phyloP scores from a whole-genome alignment of 192 early-diverging fungal genomes.

The Coemansia sp. region DNA sequence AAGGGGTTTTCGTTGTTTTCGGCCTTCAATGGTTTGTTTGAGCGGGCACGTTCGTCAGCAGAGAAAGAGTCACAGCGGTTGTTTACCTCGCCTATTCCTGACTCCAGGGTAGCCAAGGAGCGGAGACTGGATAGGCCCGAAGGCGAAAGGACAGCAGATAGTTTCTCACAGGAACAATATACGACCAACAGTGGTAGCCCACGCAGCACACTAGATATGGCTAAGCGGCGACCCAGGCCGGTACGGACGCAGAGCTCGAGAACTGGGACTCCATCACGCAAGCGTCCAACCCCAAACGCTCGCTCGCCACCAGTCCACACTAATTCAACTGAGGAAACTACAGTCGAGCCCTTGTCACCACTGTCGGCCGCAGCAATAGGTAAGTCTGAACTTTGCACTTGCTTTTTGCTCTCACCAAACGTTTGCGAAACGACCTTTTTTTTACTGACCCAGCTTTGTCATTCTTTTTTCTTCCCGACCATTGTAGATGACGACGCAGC shows the following conservation, averaged over 20 bases:
- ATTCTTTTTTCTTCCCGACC: neutral
- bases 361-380: neutral
- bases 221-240: slow-evolving; percentile 5
- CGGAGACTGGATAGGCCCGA: slow-evolving; percentile 5
- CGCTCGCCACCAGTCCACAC: neutral
- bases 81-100: slow-evolving; percentile 20
- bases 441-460: neutral
- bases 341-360: neutral
- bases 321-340: neutral
- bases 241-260: neutral
- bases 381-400: neutral
- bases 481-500: slow-evolving; percentile 3
- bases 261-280: neutral
- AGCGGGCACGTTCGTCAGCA: slow-evolving; percentile 48
- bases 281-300: neutral
- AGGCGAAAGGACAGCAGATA: neutral
- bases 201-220: neutral
- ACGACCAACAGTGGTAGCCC: neutral
- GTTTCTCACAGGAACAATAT: neutral
- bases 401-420: neutral
- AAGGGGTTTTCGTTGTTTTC: slow-evolving; percentile 42
- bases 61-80: slow-evolving; percentile 46
- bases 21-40: slow-evolving; percentile 43
- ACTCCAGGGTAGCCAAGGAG: neutral
- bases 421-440: neutral